Conservation (phyloP, 2,329 filamentous ascomycete species). For the Colletotrichum musae region DNA sequence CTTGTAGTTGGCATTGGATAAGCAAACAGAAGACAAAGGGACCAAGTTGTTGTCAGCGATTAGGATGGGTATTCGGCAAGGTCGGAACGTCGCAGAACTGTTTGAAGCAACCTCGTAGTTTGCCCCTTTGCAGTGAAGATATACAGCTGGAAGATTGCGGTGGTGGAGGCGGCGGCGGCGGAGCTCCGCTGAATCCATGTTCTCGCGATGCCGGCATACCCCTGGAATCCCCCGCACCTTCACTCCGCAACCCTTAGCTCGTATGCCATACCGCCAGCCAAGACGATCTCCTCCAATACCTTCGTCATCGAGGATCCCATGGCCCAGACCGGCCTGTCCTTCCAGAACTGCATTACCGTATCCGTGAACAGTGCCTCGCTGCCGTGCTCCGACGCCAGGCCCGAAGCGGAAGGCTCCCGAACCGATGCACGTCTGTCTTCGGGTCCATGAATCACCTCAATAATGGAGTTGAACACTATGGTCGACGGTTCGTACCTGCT, state of each 20-base stretch:
- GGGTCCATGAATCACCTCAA: conserved; percentile 41
- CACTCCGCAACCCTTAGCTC: conserved; percentile 19
- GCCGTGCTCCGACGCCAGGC: conserved; percentile 23
- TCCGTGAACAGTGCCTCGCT: conserved; percentile 41
- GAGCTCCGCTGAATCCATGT: conserved; percentile 27
- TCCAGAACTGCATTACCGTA: conserved; percentile 41
- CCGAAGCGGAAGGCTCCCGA: conserved; percentile 28
- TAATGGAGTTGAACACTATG: conserved; percentile 46
- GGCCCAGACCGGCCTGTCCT: conserved; percentile 39
- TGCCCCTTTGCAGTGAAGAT: conserved; percentile 25
- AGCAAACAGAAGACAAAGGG: not conserved
- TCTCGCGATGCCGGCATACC: not conserved
- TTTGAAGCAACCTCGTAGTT: not conserved
- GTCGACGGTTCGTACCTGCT: conserved; percentile 44
- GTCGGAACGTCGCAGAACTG: conserved; percentile 3
- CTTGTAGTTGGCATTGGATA: not conserved
- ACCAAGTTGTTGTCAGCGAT: not conserved
- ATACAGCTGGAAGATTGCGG: conserved; percentile 6
- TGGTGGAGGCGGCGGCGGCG: conserved; percentile 22
- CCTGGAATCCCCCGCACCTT: conserved; percentile 10
- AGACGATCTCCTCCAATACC: conserved; percentile 40
- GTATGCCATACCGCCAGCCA: conserved; percentile 26
- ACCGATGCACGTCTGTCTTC: conserved; percentile 10
- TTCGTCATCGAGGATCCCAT: conserved; percentile 42
- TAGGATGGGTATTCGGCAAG: conserved; percentile 12